Percentiles rank a stretch among this genome's conserved stretches.
phyloP scores from a whole-genome alignment of 2,329 filamentous ascomycete genomes.

The Xylariaceae sp. region DNA sequence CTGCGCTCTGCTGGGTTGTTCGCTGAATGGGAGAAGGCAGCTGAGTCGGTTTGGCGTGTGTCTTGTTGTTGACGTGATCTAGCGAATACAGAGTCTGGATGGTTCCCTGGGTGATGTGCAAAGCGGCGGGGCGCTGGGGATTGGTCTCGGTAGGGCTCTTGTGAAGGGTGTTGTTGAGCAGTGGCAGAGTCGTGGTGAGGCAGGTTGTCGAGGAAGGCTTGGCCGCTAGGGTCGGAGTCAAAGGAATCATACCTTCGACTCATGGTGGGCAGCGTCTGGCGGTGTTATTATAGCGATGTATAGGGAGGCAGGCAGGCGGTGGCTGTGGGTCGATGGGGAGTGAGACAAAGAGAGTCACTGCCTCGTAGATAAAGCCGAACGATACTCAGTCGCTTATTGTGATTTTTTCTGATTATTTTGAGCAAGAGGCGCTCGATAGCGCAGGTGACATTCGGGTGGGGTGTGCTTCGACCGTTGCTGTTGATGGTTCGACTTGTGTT shows the following conservation, averaged over 20 bases:
- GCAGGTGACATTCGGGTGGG: no score
- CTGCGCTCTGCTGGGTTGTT: conserved; percentile 18
- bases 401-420: no score
- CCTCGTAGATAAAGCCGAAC: no score
- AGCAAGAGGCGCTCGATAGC: no score
- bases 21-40: no score
- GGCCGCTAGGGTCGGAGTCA: conserved; percentile 28
- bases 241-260: conserved; percentile 30
- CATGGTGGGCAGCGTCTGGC: conserved; percentile 25
- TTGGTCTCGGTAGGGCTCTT: conserved; percentile 18
- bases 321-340: conserved; percentile 3
- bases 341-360: conserved; percentile 12
- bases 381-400: no score
- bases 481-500: no score
- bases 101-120: conserved; percentile 22
- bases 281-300: no score
- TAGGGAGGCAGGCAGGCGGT: conserved; percentile 1
- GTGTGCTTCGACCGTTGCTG: no score
- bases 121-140: conserved; percentile 15
- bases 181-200: conserved; percentile 3
- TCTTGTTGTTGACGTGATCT: conserved; percentile 34
- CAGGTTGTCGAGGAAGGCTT: conserved; percentile 26
- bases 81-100: conserved; percentile 37
- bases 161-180: conserved; percentile 12
- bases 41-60: conserved; percentile 31